Conservation (phyloP, 2,329 filamentous ascomycete species). For the Plectosphaerella cucumerina region DNA sequence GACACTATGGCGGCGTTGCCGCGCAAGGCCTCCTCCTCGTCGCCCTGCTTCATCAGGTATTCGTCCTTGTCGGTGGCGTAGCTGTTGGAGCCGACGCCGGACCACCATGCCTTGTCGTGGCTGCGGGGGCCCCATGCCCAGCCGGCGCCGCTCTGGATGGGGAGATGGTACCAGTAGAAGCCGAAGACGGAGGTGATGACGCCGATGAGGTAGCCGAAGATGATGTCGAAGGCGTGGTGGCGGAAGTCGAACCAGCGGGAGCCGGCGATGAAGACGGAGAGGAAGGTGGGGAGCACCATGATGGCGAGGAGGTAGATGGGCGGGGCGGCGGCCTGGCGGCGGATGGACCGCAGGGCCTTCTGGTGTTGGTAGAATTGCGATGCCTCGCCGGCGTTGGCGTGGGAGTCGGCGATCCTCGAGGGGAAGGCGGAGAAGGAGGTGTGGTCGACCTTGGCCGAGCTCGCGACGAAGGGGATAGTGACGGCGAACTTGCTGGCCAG, state of each 20-base stretch:
- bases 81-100: slow-evolving; percentile 61
- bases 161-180: slow-evolving; percentile 83
- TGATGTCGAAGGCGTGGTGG: slow-evolving; percentile 88
- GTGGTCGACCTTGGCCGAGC: slow-evolving; percentile 11
- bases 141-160: slow-evolving; percentile 72
- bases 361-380: slow-evolving; percentile 36
- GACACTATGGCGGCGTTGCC: neutral
- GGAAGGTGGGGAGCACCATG: slow-evolving; percentile 65
- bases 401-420: slow-evolving; percentile 58
- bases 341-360: slow-evolving; percentile 66
- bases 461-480: slow-evolving; percentile 64
- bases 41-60: slow-evolving; percentile 19
- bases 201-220: slow-evolving; percentile 81
- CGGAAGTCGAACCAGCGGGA: slow-evolving; percentile 86
- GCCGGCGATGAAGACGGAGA: slow-evolving; percentile 75
- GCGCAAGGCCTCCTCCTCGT: slow-evolving; percentile 18
- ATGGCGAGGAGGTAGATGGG: slow-evolving; percentile 74
- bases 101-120: slow-evolving; percentile 70
- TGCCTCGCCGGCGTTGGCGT: slow-evolving; percentile 26
- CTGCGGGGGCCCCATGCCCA: slow-evolving; percentile 86
- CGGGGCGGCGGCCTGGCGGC: slow-evolving; percentile 74
- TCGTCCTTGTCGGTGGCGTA: slow-evolving; percentile 42
- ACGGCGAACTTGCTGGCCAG: slow-evolving; percentile 79
- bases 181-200: slow-evolving; percentile 65
- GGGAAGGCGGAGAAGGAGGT: slow-evolving; percentile 59